Conservation (phyloP, 108 stramenopile species). For the Skeletonema costatum region DNA sequence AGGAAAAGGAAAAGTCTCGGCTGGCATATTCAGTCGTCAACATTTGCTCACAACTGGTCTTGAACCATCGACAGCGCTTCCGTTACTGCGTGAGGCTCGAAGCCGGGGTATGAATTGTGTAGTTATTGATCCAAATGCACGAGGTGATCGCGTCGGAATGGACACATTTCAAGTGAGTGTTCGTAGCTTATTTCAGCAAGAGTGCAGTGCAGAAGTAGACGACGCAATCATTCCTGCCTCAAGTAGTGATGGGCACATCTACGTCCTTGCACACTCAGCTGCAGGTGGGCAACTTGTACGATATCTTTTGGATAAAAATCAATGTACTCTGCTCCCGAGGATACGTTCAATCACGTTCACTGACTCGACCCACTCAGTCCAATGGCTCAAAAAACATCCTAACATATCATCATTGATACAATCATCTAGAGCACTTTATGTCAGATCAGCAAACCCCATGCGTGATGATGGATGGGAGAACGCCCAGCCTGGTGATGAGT, state of each 20-base stretch:
- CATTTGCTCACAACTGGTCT: conserved; percentile 69
- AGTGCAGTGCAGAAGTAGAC: background rate
- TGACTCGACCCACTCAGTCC: conserved; percentile 81
- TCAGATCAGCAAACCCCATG: conserved; percentile 40
- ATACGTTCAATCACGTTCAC: conserved; percentile 78
- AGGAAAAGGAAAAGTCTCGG: conserved; percentile 79
- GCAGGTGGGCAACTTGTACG: conserved; percentile 73
- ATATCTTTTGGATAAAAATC: conserved; percentile 57
- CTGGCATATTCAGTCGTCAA: conserved; percentile 74
- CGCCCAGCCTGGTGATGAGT: conserved; percentile 32
- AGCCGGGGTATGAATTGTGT: conserved; percentile 67
- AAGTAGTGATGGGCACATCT: conserved; percentile 39
- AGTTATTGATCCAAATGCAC: conserved; percentile 78
- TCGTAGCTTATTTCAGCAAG: conserved; percentile 42
- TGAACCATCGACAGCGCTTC: conserved; percentile 72
- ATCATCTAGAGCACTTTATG: conserved; percentile 42
- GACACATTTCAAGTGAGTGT: conserved; percentile 59
- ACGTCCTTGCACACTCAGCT: conserved; percentile 73
- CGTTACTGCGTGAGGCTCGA: conserved; percentile 62
- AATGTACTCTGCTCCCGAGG: conserved; percentile 15
- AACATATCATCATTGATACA: conserved; percentile 34
- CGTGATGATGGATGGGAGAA: conserved; percentile 37
- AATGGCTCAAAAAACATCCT: conserved; percentile 61
- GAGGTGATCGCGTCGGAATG: conserved; percentile 66
- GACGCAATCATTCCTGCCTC: conserved; percentile 7